Evolutionary conservation across 257 asterid genomes (phyloP).

Genomic region (Echites panduratus): DNA sequence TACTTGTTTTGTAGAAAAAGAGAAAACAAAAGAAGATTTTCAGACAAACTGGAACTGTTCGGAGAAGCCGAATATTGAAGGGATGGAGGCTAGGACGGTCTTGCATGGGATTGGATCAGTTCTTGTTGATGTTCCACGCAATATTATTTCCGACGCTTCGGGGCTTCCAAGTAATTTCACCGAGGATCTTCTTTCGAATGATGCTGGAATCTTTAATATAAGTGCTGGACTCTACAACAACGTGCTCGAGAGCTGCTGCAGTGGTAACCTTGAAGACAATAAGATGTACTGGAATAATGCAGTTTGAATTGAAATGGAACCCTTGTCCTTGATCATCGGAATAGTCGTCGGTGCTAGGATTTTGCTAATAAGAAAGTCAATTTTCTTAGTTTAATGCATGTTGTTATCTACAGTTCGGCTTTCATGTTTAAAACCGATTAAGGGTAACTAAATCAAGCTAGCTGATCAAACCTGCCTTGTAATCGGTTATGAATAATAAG

Average conservation of each 20-base stretch:
- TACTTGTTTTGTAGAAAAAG: neutral
- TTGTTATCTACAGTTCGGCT: too few species aligned
- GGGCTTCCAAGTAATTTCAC: constrained; percentile 9
- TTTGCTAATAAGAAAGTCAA: neutral
- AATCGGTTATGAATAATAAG: too few species aligned
- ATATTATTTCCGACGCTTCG: neutral
- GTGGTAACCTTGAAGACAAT: constrained; percentile 25
- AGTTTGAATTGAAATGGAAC: neutral
- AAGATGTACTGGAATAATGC: constrained; percentile 20
- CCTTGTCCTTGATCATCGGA: neutral
- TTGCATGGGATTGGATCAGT: constrained; percentile 4
- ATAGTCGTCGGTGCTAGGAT: neutral
- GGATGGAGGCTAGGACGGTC: neutral
- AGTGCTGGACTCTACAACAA: neutral
- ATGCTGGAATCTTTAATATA: neutral
- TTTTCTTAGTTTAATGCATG: neutral
- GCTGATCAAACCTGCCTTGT: too few species aligned
- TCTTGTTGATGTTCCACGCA: neutral
- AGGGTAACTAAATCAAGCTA: too few species aligned
- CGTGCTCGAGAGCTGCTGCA: neutral
- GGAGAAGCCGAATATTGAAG: neutral
- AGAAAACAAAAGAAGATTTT: neutral
- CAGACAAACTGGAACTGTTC: neutral
- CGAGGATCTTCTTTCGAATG: neutral
- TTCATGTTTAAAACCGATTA: too few species aligned